These are phyloP conservation scores for Penicillium sp. DNA, from an alignment of 2,329 filamentous ascomycete genomes.

Conservation along the genomic window DNA sequence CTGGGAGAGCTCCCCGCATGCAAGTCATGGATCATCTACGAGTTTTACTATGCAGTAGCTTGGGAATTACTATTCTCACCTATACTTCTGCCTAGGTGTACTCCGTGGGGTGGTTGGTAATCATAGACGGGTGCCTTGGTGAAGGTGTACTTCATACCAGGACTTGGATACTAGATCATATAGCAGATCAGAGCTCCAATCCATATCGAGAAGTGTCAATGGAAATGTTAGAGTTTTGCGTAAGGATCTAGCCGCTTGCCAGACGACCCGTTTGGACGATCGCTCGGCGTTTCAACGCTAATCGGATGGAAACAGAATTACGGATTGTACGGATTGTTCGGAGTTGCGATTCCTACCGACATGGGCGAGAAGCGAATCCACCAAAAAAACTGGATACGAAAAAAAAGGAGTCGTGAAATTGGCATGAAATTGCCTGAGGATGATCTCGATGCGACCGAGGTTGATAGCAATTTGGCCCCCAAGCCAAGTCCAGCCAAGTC, in stretches of 20 bases:
- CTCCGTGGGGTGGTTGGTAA: background rate
- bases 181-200: background rate
- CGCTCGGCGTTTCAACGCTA: background rate
- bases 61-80: background rate
- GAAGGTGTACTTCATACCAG: background rate
- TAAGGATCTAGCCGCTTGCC: background rate
- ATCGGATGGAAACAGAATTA: background rate
- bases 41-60: background rate
- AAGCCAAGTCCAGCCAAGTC: slow-evolving; percentile 3
- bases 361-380: background rate
- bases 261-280: background rate
- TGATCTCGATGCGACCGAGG: background rate
- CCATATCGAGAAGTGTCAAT: too few species aligned
- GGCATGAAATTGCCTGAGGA: background rate
- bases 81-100: too few species aligned
- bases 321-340: background rate
- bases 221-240: background rate
- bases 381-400: too few species aligned
- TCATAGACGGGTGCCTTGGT: too few species aligned
- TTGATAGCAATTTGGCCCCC: slow-evolving; percentile 1
- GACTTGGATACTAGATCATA: background rate
- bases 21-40: background rate
- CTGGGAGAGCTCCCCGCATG: slow-evolving; percentile 3
- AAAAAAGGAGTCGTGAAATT: background rate
- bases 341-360: background rate